Conservation (phyloP, 2,329 filamentous ascomycete genomes). For the Arthrobotrys pseudoclavata region DNA sequence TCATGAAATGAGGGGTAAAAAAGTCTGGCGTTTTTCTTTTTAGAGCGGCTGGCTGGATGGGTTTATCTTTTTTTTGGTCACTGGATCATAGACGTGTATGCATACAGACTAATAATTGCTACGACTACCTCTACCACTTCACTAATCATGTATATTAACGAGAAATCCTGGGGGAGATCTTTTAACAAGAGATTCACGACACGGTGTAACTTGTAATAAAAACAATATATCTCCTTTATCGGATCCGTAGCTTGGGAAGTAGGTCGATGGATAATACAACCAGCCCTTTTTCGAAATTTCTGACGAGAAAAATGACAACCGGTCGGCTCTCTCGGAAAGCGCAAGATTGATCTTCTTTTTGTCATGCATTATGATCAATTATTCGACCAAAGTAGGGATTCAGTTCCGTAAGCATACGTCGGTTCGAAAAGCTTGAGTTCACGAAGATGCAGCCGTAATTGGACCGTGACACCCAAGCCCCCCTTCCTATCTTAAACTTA, state of each 20-base stretch:
- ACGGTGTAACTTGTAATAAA: background rate
- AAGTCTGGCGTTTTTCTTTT: slow-evolving; percentile 20
- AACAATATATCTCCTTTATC: background rate
- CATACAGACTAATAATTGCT: background rate
- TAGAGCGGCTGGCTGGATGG: slow-evolving; percentile 19
- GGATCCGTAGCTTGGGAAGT: background rate
- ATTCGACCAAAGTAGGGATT: slow-evolving; percentile 12
- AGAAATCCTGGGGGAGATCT: background rate
- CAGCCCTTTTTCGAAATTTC: background rate
- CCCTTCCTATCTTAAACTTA: background rate
- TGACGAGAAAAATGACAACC: background rate
- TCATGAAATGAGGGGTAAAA: slow-evolving; percentile 21
- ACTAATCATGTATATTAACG: slow-evolving; percentile 34
- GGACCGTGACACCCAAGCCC: slow-evolving; percentile 32
- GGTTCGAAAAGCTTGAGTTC: slow-evolving; percentile 55
- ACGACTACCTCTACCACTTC: background rate
- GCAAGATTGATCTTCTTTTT: background rate
- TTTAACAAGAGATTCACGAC: background rate
- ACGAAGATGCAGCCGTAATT: slow-evolving; percentile 44
- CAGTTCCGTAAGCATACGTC: background rate
- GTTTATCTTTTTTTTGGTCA: background rate
- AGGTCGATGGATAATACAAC: background rate
- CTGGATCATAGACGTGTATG: slow-evolving; percentile 17
- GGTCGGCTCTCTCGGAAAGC: slow-evolving; percentile 6
- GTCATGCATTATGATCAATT: background rate